A percentile compares a stretch with the other conserved stretches of the same genome.
Conservation (phyloP, 495 filamentous ascomycete genomes). For the Emericellopsis terricola region DNA sequence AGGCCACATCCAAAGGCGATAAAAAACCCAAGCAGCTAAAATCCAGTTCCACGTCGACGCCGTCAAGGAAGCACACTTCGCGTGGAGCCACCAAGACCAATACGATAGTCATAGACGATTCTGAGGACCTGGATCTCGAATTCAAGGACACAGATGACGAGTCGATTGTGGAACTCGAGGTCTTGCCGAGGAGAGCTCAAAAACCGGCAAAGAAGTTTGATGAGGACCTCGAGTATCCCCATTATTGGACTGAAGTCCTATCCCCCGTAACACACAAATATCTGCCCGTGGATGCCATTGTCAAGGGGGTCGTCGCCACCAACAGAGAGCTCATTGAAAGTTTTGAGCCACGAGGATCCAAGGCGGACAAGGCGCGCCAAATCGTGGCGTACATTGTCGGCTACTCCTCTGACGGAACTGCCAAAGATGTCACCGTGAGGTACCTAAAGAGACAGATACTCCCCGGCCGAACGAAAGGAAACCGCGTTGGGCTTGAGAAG, state of each 20-base stretch:
- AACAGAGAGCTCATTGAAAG: slow-evolving; percentile 51
- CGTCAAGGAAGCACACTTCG: too few species aligned
- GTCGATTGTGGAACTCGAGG: slow-evolving; percentile 15
- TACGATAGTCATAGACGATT: slow-evolving; percentile 13
- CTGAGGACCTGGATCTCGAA: slow-evolving; percentile 18
- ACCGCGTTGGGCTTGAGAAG: slow-evolving; percentile 58
- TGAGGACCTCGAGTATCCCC: slow-evolving; percentile 58
- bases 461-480: slow-evolving; percentile 83
- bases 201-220: slow-evolving; percentile 29
- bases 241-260: slow-evolving; percentile 84
- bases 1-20: slow-evolving; percentile 8
- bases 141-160: slow-evolving; percentile 22
- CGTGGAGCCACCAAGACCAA: slow-evolving; percentile 2
- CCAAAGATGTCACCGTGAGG: slow-evolving; percentile 86
- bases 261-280: slow-evolving; percentile 64
- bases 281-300: slow-evolving; percentile 58
- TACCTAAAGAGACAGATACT: slow-evolving; percentile 73
- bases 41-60: slow-evolving; percentile 3
- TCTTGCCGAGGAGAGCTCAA: slow-evolving; percentile 7
- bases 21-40: slow-evolving; percentile 5
- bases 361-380: slow-evolving; percentile 72
- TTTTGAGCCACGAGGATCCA: slow-evolving; percentile 68
- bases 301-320: slow-evolving; percentile 46
- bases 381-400: slow-evolving; percentile 84
- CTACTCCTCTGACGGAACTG: slow-evolving; percentile 68